Conservation (phyloP, 352 stramenopile genomes). For the Pythium volutum region DNA sequence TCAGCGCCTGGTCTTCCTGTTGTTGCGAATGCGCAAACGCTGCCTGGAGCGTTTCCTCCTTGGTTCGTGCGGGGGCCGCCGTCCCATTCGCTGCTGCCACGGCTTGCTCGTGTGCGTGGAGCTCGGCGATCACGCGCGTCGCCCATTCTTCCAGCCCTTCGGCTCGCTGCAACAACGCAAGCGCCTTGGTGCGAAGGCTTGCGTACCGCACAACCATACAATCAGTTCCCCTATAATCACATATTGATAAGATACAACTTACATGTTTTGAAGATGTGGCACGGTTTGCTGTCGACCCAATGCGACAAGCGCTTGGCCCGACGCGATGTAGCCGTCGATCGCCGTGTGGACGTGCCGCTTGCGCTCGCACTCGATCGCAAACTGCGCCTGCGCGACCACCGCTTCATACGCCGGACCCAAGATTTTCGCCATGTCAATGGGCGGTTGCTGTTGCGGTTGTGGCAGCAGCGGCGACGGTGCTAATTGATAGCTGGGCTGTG, state of each 20-base stretch:
- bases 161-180: conserved; percentile 67
- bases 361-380: conserved; percentile 69
- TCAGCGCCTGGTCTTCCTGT: conserved; percentile 31
- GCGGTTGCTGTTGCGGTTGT: conserved; percentile 9
- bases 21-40: conserved; percentile 54
- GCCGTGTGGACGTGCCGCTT: conserved; percentile 55
- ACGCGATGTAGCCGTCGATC: conserved; percentile 69
- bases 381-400: conserved; percentile 57
- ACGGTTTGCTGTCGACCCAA: conserved; percentile 59
- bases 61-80: not conserved
- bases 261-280: conserved; percentile 72
- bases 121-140: conserved; percentile 33
- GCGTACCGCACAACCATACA: not conserved
- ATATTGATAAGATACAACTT: conserved; percentile 9
- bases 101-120: conserved; percentile 7
- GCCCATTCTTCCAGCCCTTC: conserved; percentile 70
- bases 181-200: conserved; percentile 76
- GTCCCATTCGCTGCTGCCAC: not conserved
- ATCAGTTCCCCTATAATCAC: not conserved
- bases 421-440: conserved; percentile 33
- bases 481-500: not conserved
- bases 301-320: conserved; percentile 62
- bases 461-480: conserved; percentile 7
- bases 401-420: conserved; percentile 60
- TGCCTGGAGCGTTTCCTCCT: conserved; percentile 31